Evolutionary conservation across 768 basidiomycete species (phyloP).

Genomic region (Hebeloma cylindrosporum): DNA sequence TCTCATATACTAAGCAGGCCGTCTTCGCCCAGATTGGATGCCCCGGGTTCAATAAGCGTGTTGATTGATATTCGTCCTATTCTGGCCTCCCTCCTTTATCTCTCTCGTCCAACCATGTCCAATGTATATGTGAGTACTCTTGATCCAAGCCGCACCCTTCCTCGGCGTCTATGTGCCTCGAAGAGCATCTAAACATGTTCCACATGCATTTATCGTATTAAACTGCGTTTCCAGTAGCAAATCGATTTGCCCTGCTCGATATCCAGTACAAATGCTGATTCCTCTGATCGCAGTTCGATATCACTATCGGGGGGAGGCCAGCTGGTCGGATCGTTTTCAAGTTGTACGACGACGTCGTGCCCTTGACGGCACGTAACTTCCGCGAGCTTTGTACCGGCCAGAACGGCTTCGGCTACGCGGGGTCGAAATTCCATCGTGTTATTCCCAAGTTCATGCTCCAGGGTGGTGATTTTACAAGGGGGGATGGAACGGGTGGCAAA

Average conservation of each 20-base stretch:
- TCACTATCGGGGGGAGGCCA: slow-evolving; percentile 42
- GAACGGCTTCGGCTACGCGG: slow-evolving; percentile 73
- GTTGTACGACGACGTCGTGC: slow-evolving; percentile 79
- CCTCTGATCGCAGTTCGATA: slow-evolving; percentile 68
- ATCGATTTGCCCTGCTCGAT: no score
- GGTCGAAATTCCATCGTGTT: slow-evolving; percentile 74
- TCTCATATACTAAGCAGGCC: no score
- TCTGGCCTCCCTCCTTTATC: slow-evolving; percentile 8
- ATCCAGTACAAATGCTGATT: no score
- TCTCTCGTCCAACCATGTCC: slow-evolving; percentile 29
- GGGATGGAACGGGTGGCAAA: slow-evolving; percentile 76
- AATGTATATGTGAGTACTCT: slow-evolving; percentile 27
- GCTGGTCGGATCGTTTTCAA: slow-evolving; percentile 75
- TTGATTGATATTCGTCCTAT: no score
- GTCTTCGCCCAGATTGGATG: no score
- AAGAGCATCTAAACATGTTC: no score
- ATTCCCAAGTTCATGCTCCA: slow-evolving; percentile 87
- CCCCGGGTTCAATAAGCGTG: no score
- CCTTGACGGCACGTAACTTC: slow-evolving; percentile 80
- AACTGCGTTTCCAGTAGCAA: no score
- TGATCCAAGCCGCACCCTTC: neutral
- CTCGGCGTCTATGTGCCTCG: neutral
- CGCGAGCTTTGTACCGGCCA: slow-evolving; percentile 81
- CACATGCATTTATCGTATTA: no score
- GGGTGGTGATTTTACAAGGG: slow-evolving; percentile 83